Evolutionary conservation across 208 protist species (phyloP).

Genomic region (Acanthamoeba lugdunensis): DNA sequence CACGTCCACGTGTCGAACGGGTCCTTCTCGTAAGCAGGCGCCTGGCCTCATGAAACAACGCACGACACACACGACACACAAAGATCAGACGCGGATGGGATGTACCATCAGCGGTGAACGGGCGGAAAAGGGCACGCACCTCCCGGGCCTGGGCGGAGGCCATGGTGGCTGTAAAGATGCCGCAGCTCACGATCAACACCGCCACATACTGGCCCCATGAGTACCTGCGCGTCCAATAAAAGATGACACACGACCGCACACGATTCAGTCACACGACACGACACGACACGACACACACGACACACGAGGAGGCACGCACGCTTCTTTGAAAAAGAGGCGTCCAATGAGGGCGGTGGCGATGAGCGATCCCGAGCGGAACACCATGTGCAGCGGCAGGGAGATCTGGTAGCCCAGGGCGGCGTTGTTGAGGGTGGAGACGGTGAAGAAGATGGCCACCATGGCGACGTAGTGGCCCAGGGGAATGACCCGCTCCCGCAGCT

Average conservation of each 20-base stretch:
- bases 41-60: not conserved
- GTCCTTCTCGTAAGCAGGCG: not conserved
- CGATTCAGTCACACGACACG: too few relatives aligned
- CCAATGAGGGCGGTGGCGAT: slow-evolving; percentile 56
- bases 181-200: slow-evolving; percentile 59
- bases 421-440: slow-evolving; percentile 72
- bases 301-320: not conserved
- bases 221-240: not conserved
- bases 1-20: slow-evolving; percentile 34
- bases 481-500: slow-evolving; percentile 29
- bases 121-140: not conserved
- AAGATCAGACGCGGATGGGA: not conserved
- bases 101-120: not conserved
- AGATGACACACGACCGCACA: too few relatives aligned
- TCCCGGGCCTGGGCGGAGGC: slow-evolving; percentile 20
- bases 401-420: slow-evolving; percentile 65
- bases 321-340: slow-evolving; percentile 65
- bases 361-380: slow-evolving; percentile 66
- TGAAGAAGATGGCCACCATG: slow-evolving; percentile 72
- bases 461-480: slow-evolving; percentile 42
- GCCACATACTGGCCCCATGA: slow-evolving; percentile 62
- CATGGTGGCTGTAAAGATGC: slow-evolving; percentile 66
- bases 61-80: too few relatives aligned
- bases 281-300: not conserved
- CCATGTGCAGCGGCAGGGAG: slow-evolving; percentile 70